Evolutionary conservation across 495 filamentous ascomycete genomes (phyloP), one percentile per base, ranked within the genome.

Genomic region (Sordaria brevicollis): DNA sequence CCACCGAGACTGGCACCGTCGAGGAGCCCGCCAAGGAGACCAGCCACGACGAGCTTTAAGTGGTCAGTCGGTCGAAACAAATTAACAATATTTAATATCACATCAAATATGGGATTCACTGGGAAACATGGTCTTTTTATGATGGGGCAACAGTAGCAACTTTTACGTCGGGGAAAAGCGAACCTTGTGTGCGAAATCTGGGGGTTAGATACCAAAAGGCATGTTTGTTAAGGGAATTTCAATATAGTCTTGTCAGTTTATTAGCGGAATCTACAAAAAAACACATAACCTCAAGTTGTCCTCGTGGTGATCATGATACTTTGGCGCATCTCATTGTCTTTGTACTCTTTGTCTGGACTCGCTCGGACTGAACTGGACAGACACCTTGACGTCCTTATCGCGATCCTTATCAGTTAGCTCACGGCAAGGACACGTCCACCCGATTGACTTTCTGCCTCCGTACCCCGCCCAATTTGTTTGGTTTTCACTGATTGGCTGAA

Each of bases 1-100:
- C 49, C 49, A 62, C 49, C 25, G 49, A 62, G 49, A 62, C 49
- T 31, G 78, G 68, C 33, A 41, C 71, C 29, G 31, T 68, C 65
- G 80, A 76, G 73, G 80, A 81, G 77, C 75, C 76, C 72, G 80
- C 80, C 19, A 78, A 86, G 76, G 79, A 79, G 71, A 77, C 80
- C 36, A 78, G 77, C 35, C 88, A 91, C 72, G 90, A 91, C 73
- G 90, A 92, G 80, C 83, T 92, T 81, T 92, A 88, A 82, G 80
- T 67, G 73, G 43, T 29, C 15, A n/a, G n/a, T 38, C 43, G 29
- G 10, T 57, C 21, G 43, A 57, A 21, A 54, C 43, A 21, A 49
- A 57, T 57, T 62, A 62, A 31, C n/a, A n/a, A 3, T 62, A 31
- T 62, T 62, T 62, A 62, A 62, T 62, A 62, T 21, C 49, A 62